A percentile compares a stretch with the other conserved stretches of the same genome.
Evolutionary conservation across 1,284 basidiomycete genomes (phyloP).

Genomic region (Sporisorium exsertum): DNA sequence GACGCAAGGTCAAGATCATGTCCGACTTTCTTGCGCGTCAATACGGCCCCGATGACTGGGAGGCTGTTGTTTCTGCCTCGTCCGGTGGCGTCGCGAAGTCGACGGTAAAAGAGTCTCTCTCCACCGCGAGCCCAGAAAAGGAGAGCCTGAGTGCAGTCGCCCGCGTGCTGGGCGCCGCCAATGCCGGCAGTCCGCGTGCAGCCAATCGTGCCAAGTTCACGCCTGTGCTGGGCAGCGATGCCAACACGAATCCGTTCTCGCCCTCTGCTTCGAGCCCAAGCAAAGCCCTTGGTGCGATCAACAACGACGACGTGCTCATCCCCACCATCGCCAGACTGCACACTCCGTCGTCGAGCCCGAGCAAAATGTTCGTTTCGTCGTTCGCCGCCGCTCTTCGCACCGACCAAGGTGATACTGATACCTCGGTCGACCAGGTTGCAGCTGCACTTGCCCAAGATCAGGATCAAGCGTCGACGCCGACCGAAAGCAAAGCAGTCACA

Average conservation of each 20-base stretch:
- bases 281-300: conserved; percentile 27
- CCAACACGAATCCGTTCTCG: conserved; percentile 30
- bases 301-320: conserved; percentile 50
- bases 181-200: conserved; percentile 30
- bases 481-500: background rate
- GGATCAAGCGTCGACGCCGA: background rate
- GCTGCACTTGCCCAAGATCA: background rate
- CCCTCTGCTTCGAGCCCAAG: conserved; percentile 22
- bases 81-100: conserved; percentile 4
- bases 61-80: conserved; percentile 45
- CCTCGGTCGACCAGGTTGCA: background rate
- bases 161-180: conserved; percentile 22
- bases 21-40: conserved; percentile 51
- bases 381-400: conserved; percentile 6
- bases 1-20: conserved; percentile 54
- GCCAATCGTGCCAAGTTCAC: conserved; percentile 23
- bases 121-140: conserved; percentile 29
- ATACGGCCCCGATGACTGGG: conserved; percentile 57
- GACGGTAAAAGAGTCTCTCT: conserved; percentile 6
- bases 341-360: conserved; percentile 34
- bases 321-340: conserved; percentile 43
- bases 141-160: conserved; percentile 43
- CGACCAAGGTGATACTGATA: background rate
- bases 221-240: conserved; percentile 20
- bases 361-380: conserved; percentile 27